These are phyloP conservation scores for Corylus heterophylla DNA, from an alignment of 306 rosid species.

Conservation along the genomic window DNA sequence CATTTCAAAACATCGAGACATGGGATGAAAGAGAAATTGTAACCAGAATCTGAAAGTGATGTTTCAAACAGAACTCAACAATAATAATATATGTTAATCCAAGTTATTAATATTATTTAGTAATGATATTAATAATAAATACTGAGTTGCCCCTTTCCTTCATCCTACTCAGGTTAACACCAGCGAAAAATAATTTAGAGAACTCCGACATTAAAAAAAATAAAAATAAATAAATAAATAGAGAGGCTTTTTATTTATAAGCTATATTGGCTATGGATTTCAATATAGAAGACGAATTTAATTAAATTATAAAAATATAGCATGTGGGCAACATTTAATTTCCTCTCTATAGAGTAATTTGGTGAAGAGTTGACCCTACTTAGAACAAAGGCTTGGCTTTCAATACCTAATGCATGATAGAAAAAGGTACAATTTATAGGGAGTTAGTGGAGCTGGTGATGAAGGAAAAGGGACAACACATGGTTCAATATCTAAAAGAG, in stretches of 20 bases:
- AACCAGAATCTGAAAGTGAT: slow-evolving; percentile 26
- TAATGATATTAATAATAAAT: neutral
- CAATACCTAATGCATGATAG: slow-evolving; percentile 7
- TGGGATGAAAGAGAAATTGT: neutral
- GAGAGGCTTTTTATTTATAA: too few species aligned
- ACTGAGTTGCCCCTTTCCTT: neutral
- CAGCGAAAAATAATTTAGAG: too few species aligned
- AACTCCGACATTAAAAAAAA: too few species aligned
- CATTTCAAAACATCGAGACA: slow-evolving; percentile 6
- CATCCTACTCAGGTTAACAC: neutral
- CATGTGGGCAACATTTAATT: too few species aligned
- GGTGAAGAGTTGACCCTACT: neutral
- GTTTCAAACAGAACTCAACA: neutral
- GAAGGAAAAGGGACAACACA: slow-evolving; percentile 8
- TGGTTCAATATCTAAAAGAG: slow-evolving; percentile 21
- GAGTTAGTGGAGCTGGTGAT: slow-evolving; percentile 26
- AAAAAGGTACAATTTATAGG: neutral
- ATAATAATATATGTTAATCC: neutral
- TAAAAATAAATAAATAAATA: too few species aligned
- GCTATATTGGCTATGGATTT: too few species aligned
- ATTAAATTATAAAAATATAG: too few species aligned
- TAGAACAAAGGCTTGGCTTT: neutral
- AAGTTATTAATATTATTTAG: neutral
- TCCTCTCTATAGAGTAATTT: neutral
- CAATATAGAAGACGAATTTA: too few species aligned